Conservation (phyloP, 116 monocot species). For the Thalassia testudinum region DNA sequence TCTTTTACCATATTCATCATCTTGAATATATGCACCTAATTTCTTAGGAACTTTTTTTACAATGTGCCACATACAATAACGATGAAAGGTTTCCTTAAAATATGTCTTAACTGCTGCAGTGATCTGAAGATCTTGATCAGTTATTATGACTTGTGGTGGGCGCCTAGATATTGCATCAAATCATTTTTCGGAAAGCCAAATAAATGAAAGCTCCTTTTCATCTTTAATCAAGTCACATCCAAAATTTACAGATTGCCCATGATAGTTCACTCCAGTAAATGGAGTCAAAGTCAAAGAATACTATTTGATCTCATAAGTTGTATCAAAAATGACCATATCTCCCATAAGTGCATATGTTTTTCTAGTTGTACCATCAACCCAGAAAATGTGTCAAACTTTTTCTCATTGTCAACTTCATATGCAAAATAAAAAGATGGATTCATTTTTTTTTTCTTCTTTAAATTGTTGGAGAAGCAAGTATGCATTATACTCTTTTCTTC, state of each 20-base stretch:
- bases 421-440: too few relatives aligned
- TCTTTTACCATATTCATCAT: background rate
- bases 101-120: background rate
- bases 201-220: background rate
- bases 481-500: background rate
- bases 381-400: constrained; percentile 1
- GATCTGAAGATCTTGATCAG: background rate
- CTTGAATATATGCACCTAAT: background rate
- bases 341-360: background rate
- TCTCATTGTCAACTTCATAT: constrained; percentile 1
- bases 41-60: background rate
- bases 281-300: background rate
- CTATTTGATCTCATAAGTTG: constrained; percentile 4
- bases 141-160: background rate
- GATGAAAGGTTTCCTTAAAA: background rate
- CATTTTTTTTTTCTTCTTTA: background rate
- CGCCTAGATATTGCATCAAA: background rate
- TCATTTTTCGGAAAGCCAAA: background rate
- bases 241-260: constrained; percentile 1
- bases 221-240: constrained; percentile 1
- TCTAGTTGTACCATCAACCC: constrained; percentile 3
- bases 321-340: too few relatives aligned
- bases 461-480: background rate
- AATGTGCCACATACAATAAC: background rate
- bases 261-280: too few relatives aligned